Conservation (phyloP, 352 stramenopile species). For the Phytophthora lateralis region DNA sequence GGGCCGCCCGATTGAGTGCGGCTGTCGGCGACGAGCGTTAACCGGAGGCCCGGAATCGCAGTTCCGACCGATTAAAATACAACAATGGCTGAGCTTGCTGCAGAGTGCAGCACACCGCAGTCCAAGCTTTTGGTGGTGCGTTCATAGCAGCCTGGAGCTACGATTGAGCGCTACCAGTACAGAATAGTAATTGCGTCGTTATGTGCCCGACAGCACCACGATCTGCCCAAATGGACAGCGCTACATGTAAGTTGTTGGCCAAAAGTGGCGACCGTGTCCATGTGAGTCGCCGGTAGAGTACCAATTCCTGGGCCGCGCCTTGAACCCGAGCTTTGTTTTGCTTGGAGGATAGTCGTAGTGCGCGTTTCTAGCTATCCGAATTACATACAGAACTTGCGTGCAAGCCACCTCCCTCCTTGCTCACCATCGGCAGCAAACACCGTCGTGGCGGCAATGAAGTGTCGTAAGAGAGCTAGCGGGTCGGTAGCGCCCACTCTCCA, state of each 20-base stretch:
- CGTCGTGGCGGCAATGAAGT: slow-evolving; percentile 9
- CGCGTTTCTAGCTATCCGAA: slow-evolving; percentile 37
- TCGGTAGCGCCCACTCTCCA: slow-evolving; percentile 13
- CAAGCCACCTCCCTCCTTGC: slow-evolving; percentile 15
- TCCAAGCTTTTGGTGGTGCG: slow-evolving; percentile 13
- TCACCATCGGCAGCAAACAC: slow-evolving; percentile 18
- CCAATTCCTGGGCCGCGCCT: slow-evolving; percentile 6
- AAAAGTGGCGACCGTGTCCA: slow-evolving; percentile 11
- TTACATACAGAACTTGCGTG: slow-evolving; percentile 37
- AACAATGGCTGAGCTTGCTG: neutral
- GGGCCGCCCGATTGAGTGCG: neutral
- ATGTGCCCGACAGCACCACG: slow-evolving; percentile 3
- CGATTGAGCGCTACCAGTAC: slow-evolving; percentile 3
- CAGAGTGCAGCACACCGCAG: neutral
- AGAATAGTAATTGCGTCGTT: neutral
- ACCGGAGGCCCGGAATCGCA: neutral
- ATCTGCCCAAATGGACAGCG: slow-evolving; percentile 4
- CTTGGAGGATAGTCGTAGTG: slow-evolving; percentile 29
- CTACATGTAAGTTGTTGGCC: neutral
- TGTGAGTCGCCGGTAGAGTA: slow-evolving; percentile 26
- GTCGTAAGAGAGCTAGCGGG: slow-evolving; percentile 7
- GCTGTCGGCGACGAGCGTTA: neutral
- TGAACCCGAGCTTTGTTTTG: slow-evolving; percentile 11
- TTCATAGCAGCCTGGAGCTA: neutral
- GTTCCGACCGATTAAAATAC: neutral